Base-by-base conservation (phyloP, 306 rosid species). In the Dalbergia cochinchinensis region DNA sequence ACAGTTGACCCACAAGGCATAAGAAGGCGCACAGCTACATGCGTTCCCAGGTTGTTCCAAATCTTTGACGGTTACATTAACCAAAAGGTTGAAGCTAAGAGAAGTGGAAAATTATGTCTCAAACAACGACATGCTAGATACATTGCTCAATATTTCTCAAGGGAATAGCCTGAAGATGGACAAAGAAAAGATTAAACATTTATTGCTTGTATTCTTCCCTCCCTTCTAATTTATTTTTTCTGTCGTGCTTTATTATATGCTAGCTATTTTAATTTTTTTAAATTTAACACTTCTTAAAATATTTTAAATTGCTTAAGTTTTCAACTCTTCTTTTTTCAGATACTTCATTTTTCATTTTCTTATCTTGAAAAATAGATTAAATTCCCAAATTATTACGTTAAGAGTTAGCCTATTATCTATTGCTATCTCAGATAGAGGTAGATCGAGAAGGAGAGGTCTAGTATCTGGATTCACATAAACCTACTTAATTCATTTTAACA, bases 1-100 rank as follows among this genome's bases (percentile, higher is more conserved):
- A 31, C 11, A 16, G 11, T 78, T 44, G 76, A 78, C 11, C 76
- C n/a, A 12, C 76, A 69, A 5, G 62, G 69, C 10, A 69, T 78
- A 4, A 45, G 41, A 5, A 7, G 26, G 26, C 51, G 61, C 3
- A 26, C 16, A 12, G 3, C 7, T 67, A 7, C 41, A 3, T 69
- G 33, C 48, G 12, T 65, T 45, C 53, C 47, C 1, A 78, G 41
- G 39, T 39, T 78, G 19, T n/a, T 78, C 10, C 11, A 41, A 7
- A 68, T 26, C 7, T 78, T 73, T 35, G 18, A 26, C 68, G 69
- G 3, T 18, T 16, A 54, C 9, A 54, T 78, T 78, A 35, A 68
- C 3, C 12, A 78, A 57, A n/a, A 4, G 76, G 20, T 42, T 68
- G 76, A 31, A 78, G 69, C 0, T 68, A 18, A 68, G 82, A n/a